phyloP scores from a whole-genome alignment of 257 asterid genomes.

The Echites panduratus region DNA sequence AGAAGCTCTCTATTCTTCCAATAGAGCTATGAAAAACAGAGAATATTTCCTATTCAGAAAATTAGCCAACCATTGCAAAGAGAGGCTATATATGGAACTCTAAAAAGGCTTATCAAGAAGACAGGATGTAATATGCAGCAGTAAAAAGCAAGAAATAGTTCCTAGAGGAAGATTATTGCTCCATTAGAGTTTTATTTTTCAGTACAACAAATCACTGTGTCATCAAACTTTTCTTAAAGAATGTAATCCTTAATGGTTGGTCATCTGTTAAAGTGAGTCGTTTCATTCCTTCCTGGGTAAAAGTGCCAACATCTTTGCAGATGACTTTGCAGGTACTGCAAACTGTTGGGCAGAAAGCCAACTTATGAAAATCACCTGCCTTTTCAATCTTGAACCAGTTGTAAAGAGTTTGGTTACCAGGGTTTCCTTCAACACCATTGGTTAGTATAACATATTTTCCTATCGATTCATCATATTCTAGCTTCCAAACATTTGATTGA shows the following conservation, averaged over 20 bases:
- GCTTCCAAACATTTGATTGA: constrained; percentile 9
- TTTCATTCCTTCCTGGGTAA: constrained; percentile 6
- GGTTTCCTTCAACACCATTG: constrained; percentile 12
- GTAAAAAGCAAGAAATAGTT: background rate
- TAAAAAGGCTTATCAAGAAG: background rate
- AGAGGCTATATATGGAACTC: background rate
- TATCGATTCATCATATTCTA: background rate
- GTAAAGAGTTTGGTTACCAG: background rate
- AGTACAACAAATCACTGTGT: background rate
- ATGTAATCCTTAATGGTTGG: background rate
- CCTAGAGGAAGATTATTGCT: background rate
- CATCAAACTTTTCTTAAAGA: constrained; percentile 4
- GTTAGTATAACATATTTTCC: background rate
- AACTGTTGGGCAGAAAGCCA: constrained; percentile 10
- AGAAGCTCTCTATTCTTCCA: too few species aligned
- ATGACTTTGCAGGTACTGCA: background rate
- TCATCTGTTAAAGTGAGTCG: constrained; percentile 7
- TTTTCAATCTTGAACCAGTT: constrained; percentile 19
- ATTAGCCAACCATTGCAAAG: too few species aligned
- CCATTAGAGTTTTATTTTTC: background rate
- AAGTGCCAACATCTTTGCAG: constrained; percentile 14
- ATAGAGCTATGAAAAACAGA: too few species aligned
- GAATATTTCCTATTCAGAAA: too few species aligned
- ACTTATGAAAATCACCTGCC: constrained; percentile 4
- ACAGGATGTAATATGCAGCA: background rate